phyloP scores from a whole-genome alignment of 2,329 filamentous ascomycete species.

The Lasiodiplodia sp. region DNA sequence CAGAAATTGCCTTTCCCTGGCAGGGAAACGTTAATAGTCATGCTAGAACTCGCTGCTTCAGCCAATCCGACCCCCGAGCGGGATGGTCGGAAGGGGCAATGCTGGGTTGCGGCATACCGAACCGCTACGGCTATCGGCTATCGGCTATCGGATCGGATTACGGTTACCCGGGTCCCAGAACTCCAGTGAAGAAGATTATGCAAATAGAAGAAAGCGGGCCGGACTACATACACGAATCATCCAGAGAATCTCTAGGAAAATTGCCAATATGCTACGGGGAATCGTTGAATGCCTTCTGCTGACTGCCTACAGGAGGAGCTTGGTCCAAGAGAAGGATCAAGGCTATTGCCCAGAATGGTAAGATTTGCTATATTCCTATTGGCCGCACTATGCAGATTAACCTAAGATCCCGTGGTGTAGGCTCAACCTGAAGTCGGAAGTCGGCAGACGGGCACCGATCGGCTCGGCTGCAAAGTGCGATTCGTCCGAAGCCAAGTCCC shows the following conservation, averaged over 20 bases:
- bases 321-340: background rate
- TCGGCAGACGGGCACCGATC: background rate
- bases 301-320: background rate
- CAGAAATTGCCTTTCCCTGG: background rate
- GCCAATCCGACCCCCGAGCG: background rate
- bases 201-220: background rate
- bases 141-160: background rate
- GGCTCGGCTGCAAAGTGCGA: background rate
- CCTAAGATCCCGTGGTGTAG: too few relatives aligned
- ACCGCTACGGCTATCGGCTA: background rate
- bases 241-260: background rate
- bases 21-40: background rate
- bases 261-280: background rate
- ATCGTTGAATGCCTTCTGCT: background rate
- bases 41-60: background rate
- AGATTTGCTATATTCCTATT: too few relatives aligned
- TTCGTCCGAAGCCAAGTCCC: background rate
- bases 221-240: background rate
- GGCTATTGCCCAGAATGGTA: background rate
- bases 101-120: background rate
- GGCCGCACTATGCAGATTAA: too few relatives aligned
- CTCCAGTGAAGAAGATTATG: too few relatives aligned
- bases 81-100: background rate
- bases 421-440: too few relatives aligned
- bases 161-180: background rate